Conservation (phyloP, 352 stramenopile genomes). For the Aphanomyces invadans region DNA sequence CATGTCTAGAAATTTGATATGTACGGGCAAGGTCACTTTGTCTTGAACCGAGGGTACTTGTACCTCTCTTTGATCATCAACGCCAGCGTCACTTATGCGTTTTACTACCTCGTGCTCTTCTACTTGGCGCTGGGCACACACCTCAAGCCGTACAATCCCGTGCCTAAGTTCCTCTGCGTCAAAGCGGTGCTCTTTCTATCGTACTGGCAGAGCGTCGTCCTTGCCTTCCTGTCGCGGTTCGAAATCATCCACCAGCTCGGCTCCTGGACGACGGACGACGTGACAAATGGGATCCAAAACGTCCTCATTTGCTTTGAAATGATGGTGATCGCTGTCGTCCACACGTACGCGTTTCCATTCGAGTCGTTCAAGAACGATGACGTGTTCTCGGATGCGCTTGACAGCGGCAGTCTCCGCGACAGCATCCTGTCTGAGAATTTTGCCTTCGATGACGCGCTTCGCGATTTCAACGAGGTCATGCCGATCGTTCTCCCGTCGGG, state of each 20-base stretch:
- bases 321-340: conserved; percentile 93
- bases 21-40: conserved; percentile 85
- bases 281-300: conserved; percentile 96
- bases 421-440: conserved; percentile 89
- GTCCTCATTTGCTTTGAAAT: conserved; percentile 99
- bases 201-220: conserved; percentile 96
- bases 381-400: conserved; percentile 32
- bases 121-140: conserved; percentile 90
- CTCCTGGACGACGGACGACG: conserved; percentile 91
- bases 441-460: conserved; percentile 88
- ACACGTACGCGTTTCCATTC: conserved; percentile 94
- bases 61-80: conserved; percentile 93
- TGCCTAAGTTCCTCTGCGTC: conserved; percentile 98
- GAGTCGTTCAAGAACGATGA: conserved; percentile 53
- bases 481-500: conserved; percentile 69
- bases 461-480: conserved; percentile 90
- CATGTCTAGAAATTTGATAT: conserved; percentile 40
- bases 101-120: conserved; percentile 96
- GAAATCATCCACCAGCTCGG: conserved; percentile 87
- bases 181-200: conserved; percentile 98
- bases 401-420: conserved; percentile 40
- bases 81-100: conserved; percentile 93
- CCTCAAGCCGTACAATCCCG: conserved; percentile 89
- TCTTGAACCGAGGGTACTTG: conserved; percentile 72
- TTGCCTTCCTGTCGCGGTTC: conserved; percentile 84